Base-by-base conservation (phyloP, 169 alveolate species). In the Plasmodium falciparum region DNA sequence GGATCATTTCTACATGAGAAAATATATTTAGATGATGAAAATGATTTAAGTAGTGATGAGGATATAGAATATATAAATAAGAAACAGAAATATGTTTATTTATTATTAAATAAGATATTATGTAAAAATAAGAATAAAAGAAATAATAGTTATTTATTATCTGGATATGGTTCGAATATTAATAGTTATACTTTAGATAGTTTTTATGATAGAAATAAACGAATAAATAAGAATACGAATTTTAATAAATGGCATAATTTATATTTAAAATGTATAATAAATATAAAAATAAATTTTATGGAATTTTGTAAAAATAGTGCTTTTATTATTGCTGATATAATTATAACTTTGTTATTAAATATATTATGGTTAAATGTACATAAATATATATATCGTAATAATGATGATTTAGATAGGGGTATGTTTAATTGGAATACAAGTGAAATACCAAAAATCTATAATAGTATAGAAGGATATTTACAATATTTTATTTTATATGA, bases 341-440 rank as follows among this genome's bases (percentile, higher is more conserved):
- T 86, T 9, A 62, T 86, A 47, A 86, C 92, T 1, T 39, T 72
- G 12, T 13, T 73, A 47, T 43, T 86, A 52, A 8, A 63, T 24
- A 9, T 72, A 2, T 74, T 67, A 24, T 86, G 92, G 92, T 29
- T 86, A n/a, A 47, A 45, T 8, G 86, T 73, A 15, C 73, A 86
- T 49, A 59, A 72, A 9, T 45, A 71, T 61, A 22, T 86, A 11
- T 61, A 22, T 61, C 20, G 92, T 43, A 58, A 86, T 72, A 50
- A 86, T 26, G 56, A 22, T 6, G 66, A 49, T 4, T 67, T 29
- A n/a, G 88, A 86, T 15, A 45, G 45, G 24, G 92, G 92, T 20
- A 86, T 86, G 86, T 86, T 86, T 62, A 86, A 86, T 49, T 86
- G 92, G 92, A 86, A 86, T 24, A 86, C 88, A 17, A 39, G 39